Evolutionary conservation across 371 early-diverging fungal species (phyloP).

Genomic region (Mortierella sp.): DNA sequence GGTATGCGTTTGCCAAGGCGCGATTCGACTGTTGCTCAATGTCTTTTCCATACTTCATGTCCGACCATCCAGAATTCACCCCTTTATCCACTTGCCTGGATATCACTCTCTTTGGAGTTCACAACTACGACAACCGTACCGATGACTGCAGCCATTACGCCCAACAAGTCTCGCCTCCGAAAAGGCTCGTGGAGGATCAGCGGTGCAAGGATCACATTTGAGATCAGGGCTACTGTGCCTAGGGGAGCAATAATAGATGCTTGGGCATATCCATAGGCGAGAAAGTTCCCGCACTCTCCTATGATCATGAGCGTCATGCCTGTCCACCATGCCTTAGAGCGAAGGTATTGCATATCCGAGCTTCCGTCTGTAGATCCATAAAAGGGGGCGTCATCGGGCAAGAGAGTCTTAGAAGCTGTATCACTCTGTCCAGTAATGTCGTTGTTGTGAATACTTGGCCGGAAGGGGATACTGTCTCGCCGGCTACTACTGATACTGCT

Average conservation of each 20-base stretch:
- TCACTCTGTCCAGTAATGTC: constrained; percentile 41
- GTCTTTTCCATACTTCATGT: too few species aligned
- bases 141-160: constrained; percentile 72
- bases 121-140: constrained; percentile 78
- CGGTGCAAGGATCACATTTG: constrained; percentile 81
- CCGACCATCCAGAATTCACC: neutral
- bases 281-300: constrained; percentile 66
- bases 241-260: constrained; percentile 86
- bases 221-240: constrained; percentile 78
- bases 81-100: constrained; percentile 54
- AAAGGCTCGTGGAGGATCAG: constrained; percentile 75
- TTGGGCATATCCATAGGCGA: constrained; percentile 85
- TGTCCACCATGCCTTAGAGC: constrained; percentile 77
- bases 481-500: constrained; percentile 29
- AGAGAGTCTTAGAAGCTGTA: constrained; percentile 5
- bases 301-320: constrained; percentile 79
- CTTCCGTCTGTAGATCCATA: constrained; percentile 14
- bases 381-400: constrained; percentile 4
- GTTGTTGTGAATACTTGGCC: constrained; percentile 1
- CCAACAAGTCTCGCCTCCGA: constrained; percentile 72
- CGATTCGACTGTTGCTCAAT: too few species aligned
- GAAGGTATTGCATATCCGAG: constrained; percentile 60
- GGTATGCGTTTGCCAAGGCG: too few species aligned
- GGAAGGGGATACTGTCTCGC: constrained; percentile 1
- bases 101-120: constrained; percentile 70